Base-by-base conservation (phyloP, 2,329 filamentous ascomycete genomes). In the Talaromyces rugulosus region DNA sequence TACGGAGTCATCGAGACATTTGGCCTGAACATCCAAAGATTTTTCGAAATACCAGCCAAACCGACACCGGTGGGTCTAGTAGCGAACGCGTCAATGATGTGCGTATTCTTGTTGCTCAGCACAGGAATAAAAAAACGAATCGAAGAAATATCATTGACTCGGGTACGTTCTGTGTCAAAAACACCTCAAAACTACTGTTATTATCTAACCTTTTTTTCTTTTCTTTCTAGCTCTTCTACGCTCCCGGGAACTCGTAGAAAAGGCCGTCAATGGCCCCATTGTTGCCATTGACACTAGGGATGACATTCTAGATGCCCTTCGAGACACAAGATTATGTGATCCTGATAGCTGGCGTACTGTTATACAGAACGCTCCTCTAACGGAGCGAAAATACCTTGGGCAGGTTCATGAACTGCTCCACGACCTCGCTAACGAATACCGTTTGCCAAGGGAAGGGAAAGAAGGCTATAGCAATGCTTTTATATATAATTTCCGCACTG, bases 61-160 rank as follows among this genome's bases (percentile, higher is more conserved):
- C 77, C 52, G 78, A 82, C 40, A 40, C 69, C 2, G 68, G 66
- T 30, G 51, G 64, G 61, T 54, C 70, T 3, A 54, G 68, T 72
- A 1, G 72, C 65, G 79, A 85, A 51, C 78, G 82, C 60, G 83
- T 87, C 62, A 88, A 89, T 67, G 89, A 94, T 61, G 92, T 98
- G 53, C 88, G 90, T 63, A 89, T 98, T n/a, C 83, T 97, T 4
- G 84, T 92, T 5, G 87, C 90, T 1, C 89, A 91, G 62, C 93
- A 92, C 56, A 87, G 89, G 69, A 92, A 88, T 75, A 97, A 96
- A 77, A 98, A 97, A 79, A 90, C 89, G 65, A 97, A 96, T 76
- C 87, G 94, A 59, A 87, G 88, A 71, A 88, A 88, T 31, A 92
- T 98, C 56, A 88, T 97, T 55, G 91, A 96, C 72, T 89, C 93